phyloP scores from a whole-genome alignment of 1,284 basidiomycete genomes.

The Rhodotorula sp. region DNA sequence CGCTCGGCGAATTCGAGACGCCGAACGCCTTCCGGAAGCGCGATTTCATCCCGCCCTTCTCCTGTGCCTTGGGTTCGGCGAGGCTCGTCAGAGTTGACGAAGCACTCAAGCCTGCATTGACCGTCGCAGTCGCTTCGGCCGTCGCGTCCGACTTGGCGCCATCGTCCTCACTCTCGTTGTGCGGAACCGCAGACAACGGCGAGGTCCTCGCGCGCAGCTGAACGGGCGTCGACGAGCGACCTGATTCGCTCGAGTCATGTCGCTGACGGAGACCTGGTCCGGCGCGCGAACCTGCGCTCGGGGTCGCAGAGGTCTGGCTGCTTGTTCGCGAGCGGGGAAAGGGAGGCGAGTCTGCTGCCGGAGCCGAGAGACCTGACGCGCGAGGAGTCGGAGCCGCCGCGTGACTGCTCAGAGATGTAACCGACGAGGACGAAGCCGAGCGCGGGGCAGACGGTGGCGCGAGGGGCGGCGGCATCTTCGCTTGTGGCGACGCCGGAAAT shows the following conservation, averaged over 20 bases:
- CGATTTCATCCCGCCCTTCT: slow-evolving; percentile 35
- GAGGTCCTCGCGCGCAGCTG: slow-evolving; percentile 13
- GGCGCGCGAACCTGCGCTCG: slow-evolving; percentile 1
- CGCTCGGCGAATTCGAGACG: slow-evolving; percentile 12
- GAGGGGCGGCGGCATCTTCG: not conserved
- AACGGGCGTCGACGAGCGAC: slow-evolving; percentile 25
- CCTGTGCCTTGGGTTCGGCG: slow-evolving; percentile 4
- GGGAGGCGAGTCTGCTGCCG: slow-evolving; percentile 5
- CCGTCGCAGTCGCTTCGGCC: slow-evolving; percentile 27
- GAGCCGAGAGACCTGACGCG: not conserved
- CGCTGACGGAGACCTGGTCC: not conserved
- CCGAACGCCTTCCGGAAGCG: slow-evolving; percentile 40
- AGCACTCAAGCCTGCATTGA: slow-evolving; percentile 1
- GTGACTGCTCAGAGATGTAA: not conserved
- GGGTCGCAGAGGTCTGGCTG: slow-evolving; percentile 3
- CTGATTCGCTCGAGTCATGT: slow-evolving; percentile 24
- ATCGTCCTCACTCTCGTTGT: slow-evolving; percentile 12
- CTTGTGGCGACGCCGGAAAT: not conserved
- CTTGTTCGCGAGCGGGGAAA: slow-evolving; percentile 15
- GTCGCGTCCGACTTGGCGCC: slow-evolving; percentile 35
- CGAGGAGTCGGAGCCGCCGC: not conserved
- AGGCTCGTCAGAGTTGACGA: slow-evolving; percentile 2
- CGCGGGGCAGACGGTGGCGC: not conserved
- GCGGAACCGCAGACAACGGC: slow-evolving; percentile 17
- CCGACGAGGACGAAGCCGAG: slow-evolving; percentile 1